Conservation (phyloP, 2,329 filamentous ascomycete species). For the Microthyrium microscopicum region DNA sequence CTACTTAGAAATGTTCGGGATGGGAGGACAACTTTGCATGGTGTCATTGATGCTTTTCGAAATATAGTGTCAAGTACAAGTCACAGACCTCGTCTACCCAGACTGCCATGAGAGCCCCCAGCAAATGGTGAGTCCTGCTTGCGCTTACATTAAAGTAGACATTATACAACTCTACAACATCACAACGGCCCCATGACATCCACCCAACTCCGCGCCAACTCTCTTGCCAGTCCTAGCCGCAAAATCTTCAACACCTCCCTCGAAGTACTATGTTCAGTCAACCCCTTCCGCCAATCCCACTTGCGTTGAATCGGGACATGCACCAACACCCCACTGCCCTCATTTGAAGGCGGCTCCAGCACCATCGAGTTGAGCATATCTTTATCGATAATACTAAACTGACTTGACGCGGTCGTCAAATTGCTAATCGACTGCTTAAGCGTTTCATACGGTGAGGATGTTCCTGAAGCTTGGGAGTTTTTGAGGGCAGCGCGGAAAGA, state of each 20-base stretch:
- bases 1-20: too few species aligned
- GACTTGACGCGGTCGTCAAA: constrained; percentile 31
- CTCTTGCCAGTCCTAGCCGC: constrained; percentile 56
- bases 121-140: too few species aligned
- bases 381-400: constrained; percentile 57
- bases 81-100: too few species aligned
- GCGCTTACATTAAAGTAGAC: too few species aligned
- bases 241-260: constrained; percentile 57
- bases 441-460: constrained; percentile 13
- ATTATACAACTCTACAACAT: too few species aligned
- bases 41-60: too few species aligned
- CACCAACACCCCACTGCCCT: constrained; percentile 33
- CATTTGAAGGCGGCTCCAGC: constrained; percentile 16
- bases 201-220: constrained; percentile 54
- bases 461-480: constrained; percentile 38
- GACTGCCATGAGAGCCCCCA: too few species aligned
- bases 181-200: too few species aligned
- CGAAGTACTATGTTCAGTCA: constrained; percentile 41
- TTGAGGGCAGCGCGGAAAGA: constrained; percentile 61
- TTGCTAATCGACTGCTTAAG: constrained; percentile 36
- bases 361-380: constrained; percentile 48
- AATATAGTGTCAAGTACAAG: too few species aligned
- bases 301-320: constrained; percentile 32
- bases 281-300: constrained; percentile 55
- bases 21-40: too few species aligned